Percentiles rank a stretch among this genome's conserved stretches.
These are phyloP conservation scores for Penicillium crystallinum DNA, from an alignment of 495 filamentous ascomycete species.

Conservation along the genomic window DNA sequence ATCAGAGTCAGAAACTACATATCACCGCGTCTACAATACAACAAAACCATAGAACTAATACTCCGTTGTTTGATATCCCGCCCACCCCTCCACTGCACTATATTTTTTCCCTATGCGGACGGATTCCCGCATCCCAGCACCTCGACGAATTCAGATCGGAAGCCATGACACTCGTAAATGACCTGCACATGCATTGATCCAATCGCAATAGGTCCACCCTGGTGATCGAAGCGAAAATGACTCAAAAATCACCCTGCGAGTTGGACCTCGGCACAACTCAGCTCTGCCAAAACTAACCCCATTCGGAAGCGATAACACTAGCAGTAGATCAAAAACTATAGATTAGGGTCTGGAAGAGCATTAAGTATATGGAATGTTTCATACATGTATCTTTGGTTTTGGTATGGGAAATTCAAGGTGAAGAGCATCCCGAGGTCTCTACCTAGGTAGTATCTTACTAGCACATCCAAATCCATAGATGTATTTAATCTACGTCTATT, in stretches of 20 bases:
- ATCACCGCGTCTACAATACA: too few species aligned
- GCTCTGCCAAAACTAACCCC: slow-evolving; percentile 2
- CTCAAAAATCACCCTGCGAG: slow-evolving; percentile 16
- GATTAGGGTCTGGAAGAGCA: not conserved
- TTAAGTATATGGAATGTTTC: not conserved
- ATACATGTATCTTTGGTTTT: not conserved
- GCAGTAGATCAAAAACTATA: not conserved
- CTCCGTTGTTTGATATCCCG: not conserved
- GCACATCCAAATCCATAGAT: too few species aligned
- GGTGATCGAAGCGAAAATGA: slow-evolving; percentile 12
- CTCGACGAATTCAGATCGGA: slow-evolving; percentile 14
- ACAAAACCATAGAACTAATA: not conserved
- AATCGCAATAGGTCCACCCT: slow-evolving; percentile 5
- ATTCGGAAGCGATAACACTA: slow-evolving; percentile 2
- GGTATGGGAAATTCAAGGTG: not conserved
- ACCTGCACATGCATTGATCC: slow-evolving; percentile 1
- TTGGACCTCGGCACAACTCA: slow-evolving; percentile 24
- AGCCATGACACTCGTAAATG: not conserved
- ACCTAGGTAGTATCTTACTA: too few species aligned
- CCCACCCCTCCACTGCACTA: not conserved
- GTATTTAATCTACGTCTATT: too few species aligned
- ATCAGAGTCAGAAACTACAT: too few species aligned
- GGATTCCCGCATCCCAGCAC: not conserved
- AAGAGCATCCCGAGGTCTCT: not conserved
- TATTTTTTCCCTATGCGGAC: not conserved